Evolutionary conservation across 257 asterid species (phyloP).

Genomic region (Solanum bukasovii): DNA sequence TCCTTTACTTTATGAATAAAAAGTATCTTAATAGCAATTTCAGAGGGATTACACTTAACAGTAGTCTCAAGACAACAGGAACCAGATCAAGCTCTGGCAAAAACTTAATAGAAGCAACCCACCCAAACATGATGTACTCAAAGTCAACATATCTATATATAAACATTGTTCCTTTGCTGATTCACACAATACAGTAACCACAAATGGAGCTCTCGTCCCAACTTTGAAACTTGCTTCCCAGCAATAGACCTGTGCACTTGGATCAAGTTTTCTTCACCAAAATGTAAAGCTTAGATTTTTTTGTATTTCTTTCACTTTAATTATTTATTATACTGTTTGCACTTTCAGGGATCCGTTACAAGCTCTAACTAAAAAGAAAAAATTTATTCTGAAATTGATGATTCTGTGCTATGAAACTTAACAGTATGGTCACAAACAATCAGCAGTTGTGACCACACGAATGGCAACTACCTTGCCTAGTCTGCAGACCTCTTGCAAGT

Average conservation of each 20-base stretch:
- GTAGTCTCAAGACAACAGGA: not conserved
- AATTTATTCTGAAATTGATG: not conserved
- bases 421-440: not conserved
- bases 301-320: not conserved
- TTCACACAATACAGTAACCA: not conserved
- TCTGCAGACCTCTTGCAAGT: not conserved
- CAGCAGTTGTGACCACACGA: not conserved
- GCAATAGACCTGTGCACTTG: not conserved
- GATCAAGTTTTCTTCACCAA: not conserved
- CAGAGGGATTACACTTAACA: not conserved
- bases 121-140: not conserved
- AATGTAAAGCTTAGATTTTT: not conserved
- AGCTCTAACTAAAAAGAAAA: not conserved
- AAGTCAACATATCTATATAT: not conserved
- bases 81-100: not conserved
- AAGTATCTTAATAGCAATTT: not conserved
- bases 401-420: not conserved
- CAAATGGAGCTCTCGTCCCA: not conserved
- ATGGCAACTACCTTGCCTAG: not conserved
- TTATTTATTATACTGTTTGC: not conserved
- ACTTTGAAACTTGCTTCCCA: not conserved
- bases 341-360: not conserved
- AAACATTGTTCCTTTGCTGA: not conserved
- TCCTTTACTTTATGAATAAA: not conserved
- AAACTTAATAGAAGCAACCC: not conserved